These are phyloP conservation scores for Naegleria lovaniensis DNA, from an alignment of 208 protist species.

Conservation along the genomic window DNA sequence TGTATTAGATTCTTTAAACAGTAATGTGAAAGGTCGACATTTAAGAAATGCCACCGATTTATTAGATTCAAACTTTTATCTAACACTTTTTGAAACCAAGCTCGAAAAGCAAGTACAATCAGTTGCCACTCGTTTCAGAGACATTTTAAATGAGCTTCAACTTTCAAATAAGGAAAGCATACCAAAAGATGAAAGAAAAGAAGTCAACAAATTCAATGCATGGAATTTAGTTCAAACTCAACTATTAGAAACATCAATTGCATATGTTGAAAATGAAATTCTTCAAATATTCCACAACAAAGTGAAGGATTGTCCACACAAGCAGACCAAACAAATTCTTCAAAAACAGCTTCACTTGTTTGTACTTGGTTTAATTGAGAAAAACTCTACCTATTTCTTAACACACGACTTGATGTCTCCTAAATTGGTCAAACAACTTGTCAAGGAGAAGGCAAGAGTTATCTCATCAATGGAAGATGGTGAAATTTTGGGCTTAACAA, in stretches of 20 bases:
- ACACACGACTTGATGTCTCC: neutral
- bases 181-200: neutral
- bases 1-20: neutral
- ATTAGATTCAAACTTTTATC: neutral
- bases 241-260: neutral
- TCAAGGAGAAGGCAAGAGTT: neutral
- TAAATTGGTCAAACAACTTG: neutral
- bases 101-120: neutral
- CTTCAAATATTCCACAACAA: neutral
- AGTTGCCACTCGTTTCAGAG: neutral
- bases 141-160: neutral
- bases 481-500: neutral
- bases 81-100: neutral
- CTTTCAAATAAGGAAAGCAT: neutral
- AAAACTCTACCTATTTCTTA: neutral
- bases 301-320: neutral
- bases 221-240: neutral
- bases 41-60: neutral
- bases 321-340: neutral
- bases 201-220: neutral
- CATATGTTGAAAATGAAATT: neutral
- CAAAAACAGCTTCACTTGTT: neutral
- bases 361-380: neutral
- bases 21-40: neutral
- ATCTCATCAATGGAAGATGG: neutral